Percentiles rank a stretch among this genome's conserved stretches.
Evolutionary conservation across 352 stramenopile species (phyloP).

Genomic region (Globisporangium megalacanthum): DNA sequence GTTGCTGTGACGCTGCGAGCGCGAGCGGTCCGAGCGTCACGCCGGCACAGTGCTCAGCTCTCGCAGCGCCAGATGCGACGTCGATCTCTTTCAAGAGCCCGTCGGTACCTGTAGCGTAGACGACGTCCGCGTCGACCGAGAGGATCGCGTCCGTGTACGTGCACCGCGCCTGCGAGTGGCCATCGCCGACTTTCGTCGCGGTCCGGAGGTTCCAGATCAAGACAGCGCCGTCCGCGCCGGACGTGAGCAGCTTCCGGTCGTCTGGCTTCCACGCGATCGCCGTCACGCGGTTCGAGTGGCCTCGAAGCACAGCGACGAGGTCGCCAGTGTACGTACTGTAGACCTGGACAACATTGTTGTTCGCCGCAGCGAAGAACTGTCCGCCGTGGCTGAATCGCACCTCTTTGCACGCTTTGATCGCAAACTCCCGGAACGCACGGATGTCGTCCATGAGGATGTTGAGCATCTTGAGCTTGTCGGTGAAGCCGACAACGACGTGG

Average conservation of each 20-base stretch:
- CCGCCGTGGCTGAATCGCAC: constrained; percentile 89
- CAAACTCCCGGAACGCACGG: constrained; percentile 84
- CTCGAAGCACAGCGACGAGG: constrained; percentile 57
- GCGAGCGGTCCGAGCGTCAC: constrained; percentile 69
- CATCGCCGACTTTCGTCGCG: constrained; percentile 71
- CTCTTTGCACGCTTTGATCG: constrained; percentile 90
- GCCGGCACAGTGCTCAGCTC: constrained; percentile 54
- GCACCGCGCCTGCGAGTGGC: constrained; percentile 70
- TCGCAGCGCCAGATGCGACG: constrained; percentile 47
- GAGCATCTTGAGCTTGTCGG: constrained; percentile 91
- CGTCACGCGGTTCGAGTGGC: constrained; percentile 82
- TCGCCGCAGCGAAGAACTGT: constrained; percentile 87
- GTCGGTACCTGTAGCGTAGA: constrained; percentile 90
- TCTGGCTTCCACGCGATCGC: constrained; percentile 75
- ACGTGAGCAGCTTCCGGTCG: constrained; percentile 71
- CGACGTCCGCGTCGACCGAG: constrained; percentile 53
- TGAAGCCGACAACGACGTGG: constrained; percentile 88
- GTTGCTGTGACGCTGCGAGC: constrained; percentile 80
- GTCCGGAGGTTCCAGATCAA: constrained; percentile 72
- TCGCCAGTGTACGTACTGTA: constrained; percentile 81
- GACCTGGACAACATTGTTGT: constrained; percentile 87
- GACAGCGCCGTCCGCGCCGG: constrained; percentile 70
- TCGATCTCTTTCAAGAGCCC: constrained; percentile 89
- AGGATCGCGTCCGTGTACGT: constrained; percentile 63
- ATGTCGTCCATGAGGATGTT: constrained; percentile 96